Evolutionary conservation across 352 stramenopile species (phyloP), one percentile per base, ranked within the genome.

Genomic region (Blastocystis hominis): DNA sequence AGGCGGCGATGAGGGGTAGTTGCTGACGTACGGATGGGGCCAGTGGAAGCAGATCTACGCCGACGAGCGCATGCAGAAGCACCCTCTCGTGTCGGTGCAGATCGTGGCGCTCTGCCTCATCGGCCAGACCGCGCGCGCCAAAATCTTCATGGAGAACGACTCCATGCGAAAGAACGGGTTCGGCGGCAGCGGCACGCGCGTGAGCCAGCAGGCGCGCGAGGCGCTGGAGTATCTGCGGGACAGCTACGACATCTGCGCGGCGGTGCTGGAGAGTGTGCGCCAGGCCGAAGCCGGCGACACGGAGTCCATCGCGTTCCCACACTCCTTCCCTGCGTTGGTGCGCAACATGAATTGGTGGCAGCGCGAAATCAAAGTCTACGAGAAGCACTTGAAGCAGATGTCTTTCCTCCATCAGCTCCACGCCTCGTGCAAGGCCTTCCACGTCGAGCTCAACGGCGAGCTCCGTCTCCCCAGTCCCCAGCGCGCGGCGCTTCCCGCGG

Each of bases 1-100:
- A 78, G 17, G 87, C 88, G 75, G 90, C 89, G 10, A 56, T 89
- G 24, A 88, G n/a, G 44, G 1, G 4, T 30, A 91, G 62, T 79
- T 96, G 3, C 88, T 90, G 24, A 89, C 75, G 3, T 94, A 91
- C 77, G 93, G 93, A 56, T 96, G 95, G 75, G 93, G 93, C 1
- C 91, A 93, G 30, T 96, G 93, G 93, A 88, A 92, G 34, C 91
- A 93, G 10, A 93, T 95, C 59, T 88, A 90, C 46, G 13, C 89
- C 88, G 0, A 69, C 75, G 61, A 88, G 75, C 36, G 66, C 0
- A 87, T 96, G 53, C 62, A 86, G 40, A 77, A 64, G 20, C 94
- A 94, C 84, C 68, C 91, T 5, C 50, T 90, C 20, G 36, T 64
- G 10, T 90, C 92, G 47, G 36, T 95, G 7, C 87, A 88, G 42